Percentiles rank a stretch among this genome's conserved stretches.
These are phyloP conservation scores for Sporothrix inflata DNA, from an alignment of 2,329 filamentous ascomycete species.

Conservation along the genomic window DNA sequence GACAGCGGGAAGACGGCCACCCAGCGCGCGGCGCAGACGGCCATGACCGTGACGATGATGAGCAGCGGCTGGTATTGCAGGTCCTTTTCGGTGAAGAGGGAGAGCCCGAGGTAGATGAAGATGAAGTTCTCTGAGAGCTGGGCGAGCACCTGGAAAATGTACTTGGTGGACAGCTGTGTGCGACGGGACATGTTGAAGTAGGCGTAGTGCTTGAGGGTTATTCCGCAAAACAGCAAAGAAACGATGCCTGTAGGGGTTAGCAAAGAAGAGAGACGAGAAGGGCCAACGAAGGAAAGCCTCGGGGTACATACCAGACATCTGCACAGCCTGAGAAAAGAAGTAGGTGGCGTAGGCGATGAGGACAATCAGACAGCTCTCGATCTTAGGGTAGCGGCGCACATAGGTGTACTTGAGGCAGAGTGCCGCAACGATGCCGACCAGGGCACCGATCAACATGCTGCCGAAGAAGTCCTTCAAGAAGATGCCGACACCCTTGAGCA, in stretches of 20 bases:
- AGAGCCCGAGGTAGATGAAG: constrained; percentile 96
- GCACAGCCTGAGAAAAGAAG: constrained; percentile 94
- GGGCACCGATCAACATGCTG: constrained; percentile 83
- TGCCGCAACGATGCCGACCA: constrained; percentile 85
- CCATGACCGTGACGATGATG: constrained; percentile 87
- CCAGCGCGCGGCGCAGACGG: constrained; percentile 91
- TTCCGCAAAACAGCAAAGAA: constrained; percentile 94
- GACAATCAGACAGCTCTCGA: constrained; percentile 92
- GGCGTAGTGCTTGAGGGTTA: constrained; percentile 97
- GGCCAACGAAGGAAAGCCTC: background rate
- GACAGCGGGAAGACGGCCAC: constrained; percentile 94
- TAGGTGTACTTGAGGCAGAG: constrained; percentile 93
- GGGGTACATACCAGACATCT: constrained; percentile 76
- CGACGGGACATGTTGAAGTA: constrained; percentile 99
- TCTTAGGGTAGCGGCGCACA: constrained; percentile 89
- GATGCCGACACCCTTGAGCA: constrained; percentile 89
- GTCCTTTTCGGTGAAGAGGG: constrained; percentile 87
- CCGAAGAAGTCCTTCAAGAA: constrained; percentile 97
- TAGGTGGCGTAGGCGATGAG: constrained; percentile 96
- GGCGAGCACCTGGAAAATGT: constrained; percentile 90
- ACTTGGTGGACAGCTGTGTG: constrained; percentile 97
- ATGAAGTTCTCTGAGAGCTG: constrained; percentile 99
- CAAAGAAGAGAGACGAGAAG: background rate
- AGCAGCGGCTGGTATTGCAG: constrained; percentile 92
- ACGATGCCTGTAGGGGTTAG: constrained; percentile 57